These are phyloP conservation scores for Flueggea neowawraea DNA, from an alignment of 441 rosid species.

Conservation along the genomic window DNA sequence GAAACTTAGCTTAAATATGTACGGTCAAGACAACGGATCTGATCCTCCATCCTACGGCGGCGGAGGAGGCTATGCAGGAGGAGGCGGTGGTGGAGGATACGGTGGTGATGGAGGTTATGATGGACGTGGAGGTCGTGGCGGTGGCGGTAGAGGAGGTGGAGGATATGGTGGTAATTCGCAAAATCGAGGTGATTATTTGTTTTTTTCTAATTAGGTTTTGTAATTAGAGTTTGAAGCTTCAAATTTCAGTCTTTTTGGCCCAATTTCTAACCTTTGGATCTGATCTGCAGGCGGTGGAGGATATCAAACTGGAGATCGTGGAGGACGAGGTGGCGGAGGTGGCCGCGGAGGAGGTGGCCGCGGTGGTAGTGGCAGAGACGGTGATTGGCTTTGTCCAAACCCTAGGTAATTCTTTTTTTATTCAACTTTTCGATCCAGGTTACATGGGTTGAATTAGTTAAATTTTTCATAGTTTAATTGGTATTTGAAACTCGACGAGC, in stretches of 20 bases:
- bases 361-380: conserved; percentile 82
- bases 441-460: neutral
- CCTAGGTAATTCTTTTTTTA: no score
- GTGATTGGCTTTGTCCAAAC: conserved; percentile 96
- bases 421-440: no score
- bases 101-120: conserved; percentile 27
- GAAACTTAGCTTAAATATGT: conserved; percentile 23
- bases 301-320: conserved; percentile 82
- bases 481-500: neutral
- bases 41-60: neutral
- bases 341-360: conserved; percentile 65
- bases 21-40: neutral
- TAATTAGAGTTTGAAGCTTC: neutral
- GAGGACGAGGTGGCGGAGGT: conserved; percentile 45
- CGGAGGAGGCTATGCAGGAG: neutral
- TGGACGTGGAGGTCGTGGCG: conserved; percentile 45
- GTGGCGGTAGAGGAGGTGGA: conserved; percentile 45
- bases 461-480: neutral
- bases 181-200: conserved; percentile 51
- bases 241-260: no score
- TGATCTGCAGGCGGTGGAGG: conserved; percentile 47
- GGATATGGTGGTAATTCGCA: conserved; percentile 45
- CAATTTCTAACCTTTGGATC: conserved; percentile 8
- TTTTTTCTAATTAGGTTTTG: neutral
- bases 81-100: conserved; percentile 6